Base-by-base conservation (phyloP, 2,329 filamentous ascomycete genomes). In the Aspergillus brunneoviolaceus region DNA sequence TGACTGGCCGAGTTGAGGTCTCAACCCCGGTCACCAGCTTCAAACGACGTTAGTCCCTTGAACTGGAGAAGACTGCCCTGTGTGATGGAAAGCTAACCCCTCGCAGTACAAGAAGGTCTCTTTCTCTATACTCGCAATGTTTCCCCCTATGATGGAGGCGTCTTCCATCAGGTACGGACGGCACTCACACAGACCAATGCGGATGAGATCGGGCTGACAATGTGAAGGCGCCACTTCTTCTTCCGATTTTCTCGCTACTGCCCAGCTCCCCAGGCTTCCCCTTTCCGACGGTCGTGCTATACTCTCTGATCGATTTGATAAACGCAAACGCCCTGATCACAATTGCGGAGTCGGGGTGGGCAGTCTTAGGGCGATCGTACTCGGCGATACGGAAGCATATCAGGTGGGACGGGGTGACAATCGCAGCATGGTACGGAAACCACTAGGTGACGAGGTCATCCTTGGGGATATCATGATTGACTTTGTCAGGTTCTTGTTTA, bases 21-120 rank as follows among this genome's bases (percentile, higher is more conserved):
- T 97, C 95, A 49, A 99, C 95, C 23, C 94, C 95, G 45, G 90
- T 98, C 51, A 97, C 92, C 69, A 96, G 94, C 84, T 99, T 97
- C 85, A 98, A 98, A 82, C 87, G 95, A 86, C 82, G 93, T 96
- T 83, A 77, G 89, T 77, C 14, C 5, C 12, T 55, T 33, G 25
- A 3, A 19, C 9, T 12, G 5, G 7, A 21, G 9, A 31, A 21
- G 25, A 3, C 19, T 42, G 4, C 6, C 16, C 39, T 45, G 16
- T n/a, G 7, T 19, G 25, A 42, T 2, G 12, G 31, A 19, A 1
- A 4, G 1, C 19, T 29, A 45, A 49, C 19, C 14, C 49, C 7
- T 3, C 33, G 23, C 69, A 96, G 92, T 98, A 58, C 94, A 98
- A 82, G 95, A 99, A 79, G 95, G 95, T 21, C 81, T 99, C 60